A percentile compares a stretch with the other conserved stretches of the same genome.
These are phyloP conservation scores for Pulveroboletus ravenelii DNA, from an alignment of 768 basidiomycete species.

Conservation along the genomic window DNA sequence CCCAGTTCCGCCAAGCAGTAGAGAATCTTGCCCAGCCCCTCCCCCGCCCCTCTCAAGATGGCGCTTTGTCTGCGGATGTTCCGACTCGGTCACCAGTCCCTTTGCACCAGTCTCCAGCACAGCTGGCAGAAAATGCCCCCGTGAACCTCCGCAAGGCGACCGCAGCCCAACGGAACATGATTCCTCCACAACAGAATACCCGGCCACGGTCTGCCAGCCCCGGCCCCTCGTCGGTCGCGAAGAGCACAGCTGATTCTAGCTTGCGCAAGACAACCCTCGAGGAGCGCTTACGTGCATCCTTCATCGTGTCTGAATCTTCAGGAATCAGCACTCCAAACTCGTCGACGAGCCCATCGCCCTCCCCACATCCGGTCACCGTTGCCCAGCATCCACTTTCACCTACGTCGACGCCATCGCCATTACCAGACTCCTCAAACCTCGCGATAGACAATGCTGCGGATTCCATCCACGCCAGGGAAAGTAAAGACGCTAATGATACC, in stretches of 20 bases:
- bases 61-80: constrained; percentile 17
- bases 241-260: constrained; percentile 17
- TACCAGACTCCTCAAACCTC: constrained; percentile 38
- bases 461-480: constrained; percentile 1
- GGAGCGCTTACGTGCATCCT: constrained; percentile 67
- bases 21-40: constrained; percentile 57
- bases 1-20: constrained; percentile 66
- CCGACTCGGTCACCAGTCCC: too few relatives aligned
- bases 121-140: constrained; percentile 58
- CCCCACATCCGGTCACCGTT: constrained; percentile 24
- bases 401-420: constrained; percentile 32
- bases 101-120: constrained; percentile 39
- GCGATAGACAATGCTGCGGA: neutral
- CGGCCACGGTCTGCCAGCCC: constrained; percentile 25
- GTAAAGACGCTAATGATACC: neutral
- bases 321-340: constrained; percentile 37
- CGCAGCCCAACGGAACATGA: constrained; percentile 45
- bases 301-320: constrained; percentile 54
- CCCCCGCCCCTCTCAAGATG: constrained; percentile 36
- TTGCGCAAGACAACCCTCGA: constrained; percentile 60
- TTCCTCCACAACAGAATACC: constrained; percentile 28
- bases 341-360: constrained; percentile 35
- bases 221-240: constrained; percentile 17
- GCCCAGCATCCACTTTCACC: constrained; percentile 39
- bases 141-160: constrained; percentile 62